Evolutionary conservation across 768 basidiomycete genomes (phyloP).

Genomic region (Trametes elegans): DNA sequence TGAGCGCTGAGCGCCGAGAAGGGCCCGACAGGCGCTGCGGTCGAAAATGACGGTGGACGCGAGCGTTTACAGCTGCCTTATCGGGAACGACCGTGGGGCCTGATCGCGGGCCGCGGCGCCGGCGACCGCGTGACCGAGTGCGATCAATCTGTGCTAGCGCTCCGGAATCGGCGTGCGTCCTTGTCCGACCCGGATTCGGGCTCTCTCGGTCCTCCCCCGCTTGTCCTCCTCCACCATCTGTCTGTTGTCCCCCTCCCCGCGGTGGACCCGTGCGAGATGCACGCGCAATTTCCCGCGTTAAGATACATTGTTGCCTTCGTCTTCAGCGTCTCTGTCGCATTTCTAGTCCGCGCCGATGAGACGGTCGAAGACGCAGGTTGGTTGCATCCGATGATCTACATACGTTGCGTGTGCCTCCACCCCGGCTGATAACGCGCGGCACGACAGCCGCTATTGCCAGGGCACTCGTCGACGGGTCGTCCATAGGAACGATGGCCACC

Average conservation of each 20-base stretch:
- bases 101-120: conserved; percentile 7
- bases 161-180: no score
- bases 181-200: no score
- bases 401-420: not conserved
- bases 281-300: not conserved
- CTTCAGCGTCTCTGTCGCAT: not conserved
- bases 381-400: no score
- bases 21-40: not conserved
- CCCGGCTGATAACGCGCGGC: not conserved
- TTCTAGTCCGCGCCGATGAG: conserved; percentile 30
- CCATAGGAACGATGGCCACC: conserved; percentile 51
- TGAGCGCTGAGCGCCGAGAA: no score
- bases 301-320: not conserved
- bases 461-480: conserved; percentile 38
- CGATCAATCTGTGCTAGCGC: no score
- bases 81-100: not conserved
- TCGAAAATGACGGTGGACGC: not conserved
- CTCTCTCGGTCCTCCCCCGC: no score
- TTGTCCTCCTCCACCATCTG: no score
- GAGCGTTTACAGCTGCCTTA: not conserved
- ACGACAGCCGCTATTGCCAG: conserved; percentile 44
- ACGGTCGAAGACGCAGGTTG: conserved; percentile 50
- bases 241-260: no score
- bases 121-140: not conserved
- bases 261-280: no score